Evolutionary conservation across 345 rosid genomes (phyloP).

Genomic region (Moringa oleifera): DNA sequence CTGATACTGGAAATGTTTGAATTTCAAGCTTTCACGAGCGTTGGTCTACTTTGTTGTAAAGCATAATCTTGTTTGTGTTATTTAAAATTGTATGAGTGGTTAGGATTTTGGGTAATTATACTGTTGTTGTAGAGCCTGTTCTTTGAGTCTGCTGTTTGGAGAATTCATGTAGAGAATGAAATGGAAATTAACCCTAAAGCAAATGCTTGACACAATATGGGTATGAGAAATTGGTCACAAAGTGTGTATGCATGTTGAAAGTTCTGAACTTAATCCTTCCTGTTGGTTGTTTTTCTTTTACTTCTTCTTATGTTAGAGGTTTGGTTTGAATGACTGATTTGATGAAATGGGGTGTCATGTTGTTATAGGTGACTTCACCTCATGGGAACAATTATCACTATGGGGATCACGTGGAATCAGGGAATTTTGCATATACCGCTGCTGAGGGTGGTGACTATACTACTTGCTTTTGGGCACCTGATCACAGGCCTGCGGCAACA

Average conservation of each 20-base stretch:
- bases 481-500: slow-evolving; percentile 26
- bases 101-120: too few species aligned
- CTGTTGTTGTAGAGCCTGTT: background rate
- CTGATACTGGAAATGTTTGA: too few species aligned
- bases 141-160: too few species aligned
- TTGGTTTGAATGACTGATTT: slow-evolving; percentile 2
- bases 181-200: too few species aligned
- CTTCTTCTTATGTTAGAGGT: background rate
- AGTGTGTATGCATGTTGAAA: too few species aligned
- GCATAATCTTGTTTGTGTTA: too few species aligned
- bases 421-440: slow-evolving; percentile 70
- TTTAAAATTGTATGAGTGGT: too few species aligned
- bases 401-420: slow-evolving; percentile 52
- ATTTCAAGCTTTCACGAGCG: too few species aligned
- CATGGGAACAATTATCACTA: slow-evolving; percentile 48
- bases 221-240: too few species aligned
- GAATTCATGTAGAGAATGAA: too few species aligned
- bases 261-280: background rate
- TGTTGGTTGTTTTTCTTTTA: background rate
- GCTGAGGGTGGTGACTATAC: slow-evolving; percentile 54
- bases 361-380: slow-evolving; percentile 56
- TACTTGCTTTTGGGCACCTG: slow-evolving; percentile 54
- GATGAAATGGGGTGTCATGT: background rate
- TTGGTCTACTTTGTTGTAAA: too few species aligned
- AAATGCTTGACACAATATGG: too few species aligned